Conservation (phyloP, 2,329 filamentous ascomycete genomes). For the Alternaria rosae region DNA sequence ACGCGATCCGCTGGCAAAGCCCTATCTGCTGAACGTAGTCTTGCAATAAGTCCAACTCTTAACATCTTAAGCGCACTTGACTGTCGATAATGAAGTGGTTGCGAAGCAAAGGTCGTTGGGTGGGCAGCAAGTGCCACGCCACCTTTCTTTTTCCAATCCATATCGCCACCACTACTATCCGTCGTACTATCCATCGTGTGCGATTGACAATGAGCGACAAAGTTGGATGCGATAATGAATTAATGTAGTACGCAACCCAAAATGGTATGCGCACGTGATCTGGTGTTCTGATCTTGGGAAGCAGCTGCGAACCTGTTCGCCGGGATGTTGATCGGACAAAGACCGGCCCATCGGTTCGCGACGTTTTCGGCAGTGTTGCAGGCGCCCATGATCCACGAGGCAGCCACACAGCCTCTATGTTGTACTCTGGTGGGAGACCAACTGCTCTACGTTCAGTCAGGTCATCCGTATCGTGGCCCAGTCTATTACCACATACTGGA, state of each 20-base stretch:
- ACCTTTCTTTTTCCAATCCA: neutral
- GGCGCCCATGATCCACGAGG: neutral
- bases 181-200: neutral
- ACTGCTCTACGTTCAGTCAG: neutral
- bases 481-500: neutral
- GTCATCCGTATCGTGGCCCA: neutral
- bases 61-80: neutral
- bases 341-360: conserved; percentile 11
- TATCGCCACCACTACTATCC: neutral
- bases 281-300: neutral
- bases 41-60: accelerated
- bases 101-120: neutral
- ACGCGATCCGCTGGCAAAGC: neutral
- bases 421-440: neutral
- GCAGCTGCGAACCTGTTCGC: neutral
- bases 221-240: neutral
- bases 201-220: neutral
- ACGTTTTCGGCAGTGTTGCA: neutral
- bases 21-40: accelerated
- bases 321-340: conserved; percentile 1
- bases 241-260: neutral
- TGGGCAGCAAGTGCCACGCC: neutral
- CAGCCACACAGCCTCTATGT: neutral
- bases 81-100: neutral
- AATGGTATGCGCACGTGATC: neutral